These are phyloP conservation scores for Eremochloa ophiuroides DNA, from an alignment of 176 grass and related monocot species.

Conservation along the genomic window DNA sequence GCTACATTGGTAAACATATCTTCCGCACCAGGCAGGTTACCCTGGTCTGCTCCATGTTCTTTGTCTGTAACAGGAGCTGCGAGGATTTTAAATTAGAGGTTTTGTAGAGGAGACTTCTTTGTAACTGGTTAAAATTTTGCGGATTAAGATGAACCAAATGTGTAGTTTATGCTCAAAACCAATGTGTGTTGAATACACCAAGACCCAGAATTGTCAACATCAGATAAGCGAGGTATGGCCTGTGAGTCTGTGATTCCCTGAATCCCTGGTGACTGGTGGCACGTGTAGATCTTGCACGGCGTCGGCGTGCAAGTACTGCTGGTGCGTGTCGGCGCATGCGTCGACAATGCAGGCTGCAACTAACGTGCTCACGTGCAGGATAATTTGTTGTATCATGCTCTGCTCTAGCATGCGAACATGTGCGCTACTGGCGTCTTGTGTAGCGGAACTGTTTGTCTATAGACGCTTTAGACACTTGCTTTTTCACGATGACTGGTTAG, in stretches of 20 bases:
- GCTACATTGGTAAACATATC: neutral
- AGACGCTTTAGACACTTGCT: neutral
- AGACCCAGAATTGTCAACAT: neutral
- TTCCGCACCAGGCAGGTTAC: neutral
- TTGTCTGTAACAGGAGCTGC: neutral
- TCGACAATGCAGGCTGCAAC: neutral
- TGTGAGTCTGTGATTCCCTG: neutral
- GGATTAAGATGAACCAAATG: neutral
- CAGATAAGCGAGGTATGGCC: neutral
- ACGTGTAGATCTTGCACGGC: neutral
- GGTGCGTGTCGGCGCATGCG: neutral
- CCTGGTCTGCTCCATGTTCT: neutral
- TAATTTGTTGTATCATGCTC: neutral
- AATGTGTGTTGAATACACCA: neutral
- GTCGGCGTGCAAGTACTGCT: neutral
- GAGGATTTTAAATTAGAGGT: neutral
- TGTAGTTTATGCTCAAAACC: neutral
- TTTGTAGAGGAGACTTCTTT: constrained; percentile 1
- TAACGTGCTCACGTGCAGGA: neutral
- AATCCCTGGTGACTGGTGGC: too few relatives aligned
- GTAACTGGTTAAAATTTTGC: constrained; percentile 4
- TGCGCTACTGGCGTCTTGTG: neutral
- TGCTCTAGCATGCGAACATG: neutral
- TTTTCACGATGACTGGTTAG: neutral
- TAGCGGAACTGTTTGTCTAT: neutral